Conservation (phyloP, 768 basidiomycete species). For the Naganishia friedmannii region DNA sequence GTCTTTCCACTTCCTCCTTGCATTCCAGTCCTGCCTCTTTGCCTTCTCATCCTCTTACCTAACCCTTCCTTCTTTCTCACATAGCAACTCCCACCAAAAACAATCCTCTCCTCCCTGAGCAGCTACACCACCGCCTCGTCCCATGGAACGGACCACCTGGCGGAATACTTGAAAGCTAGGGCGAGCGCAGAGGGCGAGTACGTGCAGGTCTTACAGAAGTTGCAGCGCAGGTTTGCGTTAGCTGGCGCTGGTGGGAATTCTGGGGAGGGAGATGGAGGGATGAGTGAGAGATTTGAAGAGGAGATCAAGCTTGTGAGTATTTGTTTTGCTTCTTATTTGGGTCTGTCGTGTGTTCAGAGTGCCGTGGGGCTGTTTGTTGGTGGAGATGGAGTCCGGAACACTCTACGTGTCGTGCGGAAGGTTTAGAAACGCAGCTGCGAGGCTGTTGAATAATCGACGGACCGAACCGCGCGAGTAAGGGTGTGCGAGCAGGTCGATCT, state of each 20-base stretch:
- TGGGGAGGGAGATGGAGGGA: slow-evolving; percentile 36
- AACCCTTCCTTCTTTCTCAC: slow-evolving; percentile 16
- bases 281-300: slow-evolving; percentile 44
- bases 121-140: slow-evolving; percentile 32
- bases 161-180: slow-evolving; percentile 50
- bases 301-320: slow-evolving; percentile 47
- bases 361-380: no score
- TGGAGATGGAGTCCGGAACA: no score
- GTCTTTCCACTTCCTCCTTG: slow-evolving; percentile 4
- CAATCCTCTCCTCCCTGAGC: slow-evolving; percentile 41
- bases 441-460: no score
- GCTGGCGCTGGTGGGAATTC: slow-evolving; percentile 36
- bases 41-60: slow-evolving; percentile 8
- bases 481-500: no score
- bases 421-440: no score
- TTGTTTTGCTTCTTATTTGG: not conserved
- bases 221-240: slow-evolving; percentile 43
- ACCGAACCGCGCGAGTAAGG: no score
- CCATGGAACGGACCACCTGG: slow-evolving; percentile 44
- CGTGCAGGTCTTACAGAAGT: slow-evolving; percentile 47
- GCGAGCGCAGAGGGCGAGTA: slow-evolving; percentile 48
- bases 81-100: slow-evolving; percentile 36
- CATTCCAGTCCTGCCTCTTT: no score
- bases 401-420: no score
- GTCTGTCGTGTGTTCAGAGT: no score